These are phyloP conservation scores for Mortierella sp. DNA, from an alignment of 371 early-diverging fungal species.

Conservation along the genomic window DNA sequence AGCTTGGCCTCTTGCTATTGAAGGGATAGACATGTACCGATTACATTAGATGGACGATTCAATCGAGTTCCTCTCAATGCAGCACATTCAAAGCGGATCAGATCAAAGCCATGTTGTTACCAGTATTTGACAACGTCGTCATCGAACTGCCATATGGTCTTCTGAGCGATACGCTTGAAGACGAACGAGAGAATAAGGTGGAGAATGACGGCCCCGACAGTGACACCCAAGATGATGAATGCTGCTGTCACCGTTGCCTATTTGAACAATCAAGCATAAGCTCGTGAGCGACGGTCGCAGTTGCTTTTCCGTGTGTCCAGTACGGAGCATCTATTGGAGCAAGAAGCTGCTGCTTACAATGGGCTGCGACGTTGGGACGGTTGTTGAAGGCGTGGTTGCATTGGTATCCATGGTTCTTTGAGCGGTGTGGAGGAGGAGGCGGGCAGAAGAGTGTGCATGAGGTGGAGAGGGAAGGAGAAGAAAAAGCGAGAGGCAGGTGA, in stretches of 20 bases:
- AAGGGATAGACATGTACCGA: background rate
- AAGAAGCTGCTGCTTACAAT: slow-evolving; percentile 3
- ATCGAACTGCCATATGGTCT: slow-evolving; percentile 53
- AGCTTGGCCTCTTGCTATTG: slow-evolving; percentile 49
- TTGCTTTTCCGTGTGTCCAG: too few species aligned
- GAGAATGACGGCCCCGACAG: slow-evolving; percentile 42
- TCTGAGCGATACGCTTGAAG: slow-evolving; percentile 40
- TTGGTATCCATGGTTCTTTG: slow-evolving; percentile 8
- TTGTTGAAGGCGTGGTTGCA: background rate
- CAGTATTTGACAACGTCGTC: slow-evolving; percentile 53
- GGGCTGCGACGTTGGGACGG: slow-evolving; percentile 16
- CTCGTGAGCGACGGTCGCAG: too few species aligned
- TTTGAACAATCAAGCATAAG: background rate
- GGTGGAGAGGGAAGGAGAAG: background rate
- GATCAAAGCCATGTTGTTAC: slow-evolving; percentile 19
- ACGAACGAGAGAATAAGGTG: slow-evolving; percentile 45
- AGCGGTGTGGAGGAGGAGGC: background rate
- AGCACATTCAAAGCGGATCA: too few species aligned
- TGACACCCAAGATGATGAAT: slow-evolving; percentile 49
- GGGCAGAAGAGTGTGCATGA: background rate
- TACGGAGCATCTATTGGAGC: too few species aligned
- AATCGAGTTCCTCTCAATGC: too few species aligned
- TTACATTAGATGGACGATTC: background rate
- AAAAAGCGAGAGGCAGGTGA: background rate
- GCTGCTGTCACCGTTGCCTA: slow-evolving; percentile 44